Conservation (phyloP, 139 green algal genomes). For the Chlamydomonas sphaeroides region DNA sequence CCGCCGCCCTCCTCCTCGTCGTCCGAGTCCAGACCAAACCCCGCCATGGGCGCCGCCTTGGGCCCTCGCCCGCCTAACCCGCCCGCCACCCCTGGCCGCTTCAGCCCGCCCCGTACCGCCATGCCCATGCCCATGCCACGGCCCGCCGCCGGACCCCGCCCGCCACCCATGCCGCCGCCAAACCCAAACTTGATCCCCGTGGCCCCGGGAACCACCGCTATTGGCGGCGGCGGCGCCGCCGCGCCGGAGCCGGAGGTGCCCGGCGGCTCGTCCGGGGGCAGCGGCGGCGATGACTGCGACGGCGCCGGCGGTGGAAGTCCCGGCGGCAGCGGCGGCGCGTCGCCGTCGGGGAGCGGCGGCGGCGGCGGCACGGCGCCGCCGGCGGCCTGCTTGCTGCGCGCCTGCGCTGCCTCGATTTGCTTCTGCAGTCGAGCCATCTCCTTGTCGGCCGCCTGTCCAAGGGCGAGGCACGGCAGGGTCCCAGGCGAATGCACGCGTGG, state of each 20-base stretch:
- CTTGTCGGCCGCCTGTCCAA: conserved; percentile 47
- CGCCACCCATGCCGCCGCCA: neutral
- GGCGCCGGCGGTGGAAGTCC: neutral
- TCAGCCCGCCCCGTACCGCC: neutral
- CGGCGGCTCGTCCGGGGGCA: neutral
- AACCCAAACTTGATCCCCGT: conserved; percentile 18
- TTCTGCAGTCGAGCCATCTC: conserved; percentile 52
- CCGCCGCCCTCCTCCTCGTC: conserved; percentile 36
- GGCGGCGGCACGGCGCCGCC: neutral
- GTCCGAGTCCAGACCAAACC: conserved; percentile 36
- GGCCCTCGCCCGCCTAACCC: neutral
- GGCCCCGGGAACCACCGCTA: neutral
- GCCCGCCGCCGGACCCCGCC: neutral
- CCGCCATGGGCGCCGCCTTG: conserved; percentile 12
- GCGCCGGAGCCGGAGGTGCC: neutral
- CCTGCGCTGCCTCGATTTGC: conserved; percentile 44
- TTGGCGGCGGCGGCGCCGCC: neutral
- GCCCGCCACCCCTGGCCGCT: neutral
- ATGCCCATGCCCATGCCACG: neutral
- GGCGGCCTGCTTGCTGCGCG: conserved; percentile 17
- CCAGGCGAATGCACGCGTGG: no score
- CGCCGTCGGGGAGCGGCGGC: neutral
- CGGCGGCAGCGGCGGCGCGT: neutral
- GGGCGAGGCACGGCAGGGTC: no score
- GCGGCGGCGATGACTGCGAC: neutral